Evolutionary conservation across 2,329 filamentous ascomycete species (phyloP).

Genomic region (Trichoderma cornu-damae): DNA sequence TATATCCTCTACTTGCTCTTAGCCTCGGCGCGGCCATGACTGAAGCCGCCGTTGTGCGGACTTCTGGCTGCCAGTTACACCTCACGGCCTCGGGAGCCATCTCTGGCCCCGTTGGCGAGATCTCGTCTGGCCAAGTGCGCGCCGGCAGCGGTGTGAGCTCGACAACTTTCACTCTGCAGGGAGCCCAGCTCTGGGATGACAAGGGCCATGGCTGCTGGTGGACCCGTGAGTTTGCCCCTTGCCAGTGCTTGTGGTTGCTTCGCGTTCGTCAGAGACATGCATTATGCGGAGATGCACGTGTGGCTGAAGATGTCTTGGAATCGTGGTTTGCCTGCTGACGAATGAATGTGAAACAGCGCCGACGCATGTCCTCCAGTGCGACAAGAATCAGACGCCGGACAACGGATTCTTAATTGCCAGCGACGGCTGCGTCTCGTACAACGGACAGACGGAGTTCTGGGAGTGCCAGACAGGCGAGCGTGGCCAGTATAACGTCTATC

Average conservation of each 20-base stretch:
- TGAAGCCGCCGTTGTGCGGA: constrained; percentile 21
- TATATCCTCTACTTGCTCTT: constrained; percentile 20
- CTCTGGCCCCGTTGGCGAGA: constrained; percentile 53
- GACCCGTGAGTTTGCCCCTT: constrained; percentile 44
- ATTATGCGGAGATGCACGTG: too few relatives aligned
- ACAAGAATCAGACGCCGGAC: constrained; percentile 45
- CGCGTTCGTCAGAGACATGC: not conserved
- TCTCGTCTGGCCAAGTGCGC: constrained; percentile 53
- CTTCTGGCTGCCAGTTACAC: constrained; percentile 38
- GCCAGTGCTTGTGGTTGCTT: not conserved
- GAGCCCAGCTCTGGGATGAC: constrained; percentile 51
- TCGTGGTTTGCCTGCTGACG: constrained; percentile 8
- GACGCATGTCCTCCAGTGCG: constrained; percentile 58
- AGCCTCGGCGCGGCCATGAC: constrained; percentile 20
- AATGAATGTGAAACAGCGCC: constrained; percentile 36
- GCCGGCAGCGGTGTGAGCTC: constrained; percentile 45
- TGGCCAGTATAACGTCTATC: constrained; percentile 53
- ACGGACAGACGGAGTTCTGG: constrained; percentile 51
- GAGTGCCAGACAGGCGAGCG: constrained; percentile 52
- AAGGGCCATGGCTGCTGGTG: constrained; percentile 58
- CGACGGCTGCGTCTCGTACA: constrained; percentile 48
- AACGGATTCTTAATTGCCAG: constrained; percentile 53
- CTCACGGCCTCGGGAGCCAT: constrained; percentile 45
- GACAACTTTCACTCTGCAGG: constrained; percentile 51
- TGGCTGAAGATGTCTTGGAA: constrained; percentile 1